Evolutionary conservation across 768 basidiomycete genomes (phyloP).

Genomic region (Podaxis carcinomalis): DNA sequence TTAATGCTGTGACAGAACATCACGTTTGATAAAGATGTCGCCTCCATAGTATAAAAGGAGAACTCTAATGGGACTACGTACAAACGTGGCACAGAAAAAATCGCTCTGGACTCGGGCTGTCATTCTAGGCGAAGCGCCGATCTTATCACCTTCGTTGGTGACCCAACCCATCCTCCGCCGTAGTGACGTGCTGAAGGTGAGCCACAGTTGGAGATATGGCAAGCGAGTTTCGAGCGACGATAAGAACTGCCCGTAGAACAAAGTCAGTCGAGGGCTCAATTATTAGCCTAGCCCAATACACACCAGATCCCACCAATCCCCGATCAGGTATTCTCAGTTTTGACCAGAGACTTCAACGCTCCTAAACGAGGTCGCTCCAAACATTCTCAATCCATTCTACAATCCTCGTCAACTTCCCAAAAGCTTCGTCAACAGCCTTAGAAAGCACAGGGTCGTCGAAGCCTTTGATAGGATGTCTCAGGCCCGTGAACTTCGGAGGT

Average conservation of each 20-base stretch:
- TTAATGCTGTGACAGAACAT: not conserved
- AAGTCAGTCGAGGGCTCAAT: not conserved
- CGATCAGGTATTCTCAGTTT: not conserved
- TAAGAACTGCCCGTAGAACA: not conserved
- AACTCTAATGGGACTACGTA: not conserved
- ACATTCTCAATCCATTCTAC: conserved; percentile 52
- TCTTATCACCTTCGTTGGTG: not conserved
- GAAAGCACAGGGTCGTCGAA: conserved; percentile 62
- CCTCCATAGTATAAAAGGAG: not conserved
- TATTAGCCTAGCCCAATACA: not conserved
- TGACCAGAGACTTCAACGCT: not conserved
- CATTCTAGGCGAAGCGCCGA: not conserved
- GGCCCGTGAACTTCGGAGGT: not conserved
- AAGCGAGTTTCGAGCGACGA: not conserved
- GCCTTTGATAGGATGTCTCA: conserved; percentile 42
- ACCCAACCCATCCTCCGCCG: too few species aligned
- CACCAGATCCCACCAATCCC: not conserved
- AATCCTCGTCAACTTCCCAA: conserved; percentile 33
- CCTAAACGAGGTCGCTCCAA: conserved; percentile 44
- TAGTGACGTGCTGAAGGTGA: too few species aligned
- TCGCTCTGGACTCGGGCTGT: not conserved
- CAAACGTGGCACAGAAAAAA: not conserved
- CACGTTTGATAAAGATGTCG: not conserved
- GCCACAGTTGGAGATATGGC: not conserved
- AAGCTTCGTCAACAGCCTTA: conserved; percentile 36